These are phyloP conservation scores for Raphanus hybrid DNA, from an alignment of 441 rosid genomes.

Conservation along the genomic window DNA sequence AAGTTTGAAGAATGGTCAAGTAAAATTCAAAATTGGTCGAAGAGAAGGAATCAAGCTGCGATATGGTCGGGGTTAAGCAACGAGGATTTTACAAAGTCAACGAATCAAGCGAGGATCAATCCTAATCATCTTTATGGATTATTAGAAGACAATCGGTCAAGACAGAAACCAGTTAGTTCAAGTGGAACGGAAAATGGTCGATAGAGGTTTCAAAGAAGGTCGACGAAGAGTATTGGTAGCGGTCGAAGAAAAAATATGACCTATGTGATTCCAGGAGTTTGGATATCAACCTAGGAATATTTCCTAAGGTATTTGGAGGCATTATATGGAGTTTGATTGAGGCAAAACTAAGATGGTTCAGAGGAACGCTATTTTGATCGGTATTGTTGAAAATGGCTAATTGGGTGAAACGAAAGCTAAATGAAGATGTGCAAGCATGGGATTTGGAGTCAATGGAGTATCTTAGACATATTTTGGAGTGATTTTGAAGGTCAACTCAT, in stretches of 20 bases:
- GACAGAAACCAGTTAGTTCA: background rate
- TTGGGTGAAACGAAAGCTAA: background rate
- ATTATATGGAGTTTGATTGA: background rate
- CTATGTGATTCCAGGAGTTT: background rate
- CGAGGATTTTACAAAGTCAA: background rate
- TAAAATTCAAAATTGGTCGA: background rate
- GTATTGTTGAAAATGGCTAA: background rate
- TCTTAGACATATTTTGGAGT: background rate
- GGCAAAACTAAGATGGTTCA: background rate
- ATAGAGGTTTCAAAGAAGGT: background rate
- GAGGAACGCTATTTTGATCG: background rate
- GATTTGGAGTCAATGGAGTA: background rate
- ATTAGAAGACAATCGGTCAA: no score
- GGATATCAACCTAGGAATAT: background rate
- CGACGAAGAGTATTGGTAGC: background rate
- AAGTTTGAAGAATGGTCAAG: background rate
- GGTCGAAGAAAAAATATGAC: background rate
- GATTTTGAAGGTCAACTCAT: background rate
- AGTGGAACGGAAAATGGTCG: background rate
- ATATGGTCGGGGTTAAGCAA: background rate
- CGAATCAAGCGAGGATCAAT: background rate
- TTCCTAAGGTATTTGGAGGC: background rate
- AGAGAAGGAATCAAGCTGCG: background rate
- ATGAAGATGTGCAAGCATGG: background rate
- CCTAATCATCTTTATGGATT: background rate